These are phyloP conservation scores for Macadamia tetraphylla DNA, from an alignment of 164 flowering plant genomes.

Conservation along the genomic window DNA sequence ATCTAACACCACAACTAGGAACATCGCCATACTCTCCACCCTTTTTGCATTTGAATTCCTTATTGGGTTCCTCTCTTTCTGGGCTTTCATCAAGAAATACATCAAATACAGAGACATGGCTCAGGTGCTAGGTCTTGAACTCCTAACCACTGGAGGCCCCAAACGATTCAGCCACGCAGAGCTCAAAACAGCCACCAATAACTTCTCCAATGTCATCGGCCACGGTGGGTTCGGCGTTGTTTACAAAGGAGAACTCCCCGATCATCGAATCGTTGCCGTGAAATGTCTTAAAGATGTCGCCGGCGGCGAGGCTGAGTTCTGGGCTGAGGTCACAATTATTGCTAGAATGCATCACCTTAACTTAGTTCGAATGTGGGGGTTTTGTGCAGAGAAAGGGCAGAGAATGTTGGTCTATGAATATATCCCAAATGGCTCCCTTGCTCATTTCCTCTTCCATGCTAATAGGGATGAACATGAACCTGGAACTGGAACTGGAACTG, in stretches of 20 bases:
- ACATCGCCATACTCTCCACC: slow-evolving; percentile 44
- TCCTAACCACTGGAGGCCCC: slow-evolving; percentile 66
- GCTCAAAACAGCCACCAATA: slow-evolving; percentile 55
- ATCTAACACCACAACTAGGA: slow-evolving; percentile 37
- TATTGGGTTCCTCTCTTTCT: slow-evolving; percentile 51
- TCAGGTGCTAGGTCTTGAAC: slow-evolving; percentile 56
- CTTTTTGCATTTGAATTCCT: slow-evolving; percentile 60
- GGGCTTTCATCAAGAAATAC: slow-evolving; percentile 62
- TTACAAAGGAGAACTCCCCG: slow-evolving; percentile 52
- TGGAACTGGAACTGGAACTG: no score
- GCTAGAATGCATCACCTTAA: slow-evolving; percentile 88
- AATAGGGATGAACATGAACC: not conserved
- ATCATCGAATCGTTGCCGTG: slow-evolving; percentile 62
- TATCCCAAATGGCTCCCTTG: slow-evolving; percentile 59
- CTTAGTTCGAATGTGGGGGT: slow-evolving; percentile 75
- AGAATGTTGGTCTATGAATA: slow-evolving; percentile 65
- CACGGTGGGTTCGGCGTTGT: slow-evolving; percentile 75
- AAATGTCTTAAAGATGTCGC: slow-evolving; percentile 44
- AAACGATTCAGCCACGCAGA: slow-evolving; percentile 60
- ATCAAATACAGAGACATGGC: slow-evolving; percentile 75
- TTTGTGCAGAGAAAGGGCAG: slow-evolving; percentile 63
- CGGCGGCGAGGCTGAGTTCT: slow-evolving; percentile 62
- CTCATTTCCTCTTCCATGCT: slow-evolving; percentile 36
- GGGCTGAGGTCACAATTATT: slow-evolving; percentile 84
- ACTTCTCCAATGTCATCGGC: slow-evolving; percentile 52